Base-by-base conservation (phyloP, 1,284 basidiomycete genomes). In the Grifola frondosa region DNA sequence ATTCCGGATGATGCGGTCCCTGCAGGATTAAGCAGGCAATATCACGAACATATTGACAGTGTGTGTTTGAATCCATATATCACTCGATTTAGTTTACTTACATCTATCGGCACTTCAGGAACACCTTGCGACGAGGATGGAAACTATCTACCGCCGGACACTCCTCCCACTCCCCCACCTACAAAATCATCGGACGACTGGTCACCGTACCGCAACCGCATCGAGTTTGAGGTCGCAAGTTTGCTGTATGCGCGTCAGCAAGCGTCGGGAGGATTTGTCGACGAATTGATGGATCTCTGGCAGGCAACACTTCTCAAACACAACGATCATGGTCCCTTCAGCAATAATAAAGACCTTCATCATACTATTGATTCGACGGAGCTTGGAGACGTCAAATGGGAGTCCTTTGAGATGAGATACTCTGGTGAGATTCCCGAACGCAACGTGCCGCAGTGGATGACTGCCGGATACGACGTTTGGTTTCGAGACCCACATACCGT, bases 271-370 rank as follows among this genome's bases (percentile, higher is more conserved):
- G 12, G 12, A 10, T 35, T 35, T 12, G 25, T 42, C 26, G 23
- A 48, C 2, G n/a, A n/a, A 2, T 48, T 68, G 1, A 36, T 64
- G 5, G 49, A 63, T 9, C 48, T 66, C 2, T 62, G 62, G 54
- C 55, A 57, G 1, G 46, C 48, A 1, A 41, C 45, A 6, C 39
- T 54, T 1, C 31, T 44, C 0, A 26, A 37, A 10, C 34, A 47
- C 19, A 46, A 46, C 15, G 56, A 21, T 6, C 1, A 17, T 6
- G 43, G 54, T 2, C 59, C 59, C 4, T 61, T 59, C 29, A 17
- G 29, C 1, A 37, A 52, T 20, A 36, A 51, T 12, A 22, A 29
- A 6, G 47, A 59, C 3, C 11, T 61, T 9, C 52, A 57, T 9
- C 19, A 25, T 2, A 36, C 38, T 3, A 59, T 63, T 19, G 56